Evolutionary conservation across 371 early-diverging fungal genomes (phyloP).

Genomic region (Syncephalastrum sp.): DNA sequence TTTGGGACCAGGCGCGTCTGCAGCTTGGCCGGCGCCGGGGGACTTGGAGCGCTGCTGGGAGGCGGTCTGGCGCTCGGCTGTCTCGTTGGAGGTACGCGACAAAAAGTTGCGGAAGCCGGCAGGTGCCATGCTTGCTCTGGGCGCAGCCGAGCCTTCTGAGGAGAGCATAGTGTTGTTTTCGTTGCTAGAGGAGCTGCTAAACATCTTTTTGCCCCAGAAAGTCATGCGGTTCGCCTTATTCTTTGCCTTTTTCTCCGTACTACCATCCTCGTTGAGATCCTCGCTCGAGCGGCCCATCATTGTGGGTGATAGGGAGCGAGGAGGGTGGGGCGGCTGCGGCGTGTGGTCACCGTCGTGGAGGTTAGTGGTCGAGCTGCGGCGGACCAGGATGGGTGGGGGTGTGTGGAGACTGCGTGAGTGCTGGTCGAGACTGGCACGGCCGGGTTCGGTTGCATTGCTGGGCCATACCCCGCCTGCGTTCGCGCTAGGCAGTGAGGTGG

Average conservation of each 20-base stretch:
- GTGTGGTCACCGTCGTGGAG: constrained; percentile 19
- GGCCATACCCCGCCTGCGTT: neutral
- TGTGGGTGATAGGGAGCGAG: constrained; percentile 13
- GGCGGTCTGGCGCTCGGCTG: neutral
- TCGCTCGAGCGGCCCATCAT: constrained; percentile 16
- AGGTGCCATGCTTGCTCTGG: neutral
- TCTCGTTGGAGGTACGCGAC: constrained; percentile 20
- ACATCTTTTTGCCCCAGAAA: constrained; percentile 52
- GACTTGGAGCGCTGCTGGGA: constrained; percentile 3
- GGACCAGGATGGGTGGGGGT: constrained; percentile 28
- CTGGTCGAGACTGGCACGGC: constrained; percentile 21
- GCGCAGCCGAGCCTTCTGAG: constrained; percentile 7
- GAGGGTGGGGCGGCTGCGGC: constrained; percentile 1
- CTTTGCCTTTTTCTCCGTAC: constrained; percentile 34
- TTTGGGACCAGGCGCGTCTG: constrained; percentile 17
- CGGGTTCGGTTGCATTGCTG: constrained; percentile 4
- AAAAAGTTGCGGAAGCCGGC: constrained; percentile 24
- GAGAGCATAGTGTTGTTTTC: constrained; percentile 7
- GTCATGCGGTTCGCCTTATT: constrained; percentile 53
- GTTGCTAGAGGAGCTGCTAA: constrained; percentile 21
- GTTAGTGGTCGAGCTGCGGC: constrained; percentile 43
- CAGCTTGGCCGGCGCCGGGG: neutral
- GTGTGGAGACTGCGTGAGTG: constrained; percentile 18
- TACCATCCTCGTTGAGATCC: constrained; percentile 10
- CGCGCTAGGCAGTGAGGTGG: constrained; percentile 9